Evolutionary conservation across 2,329 filamentous ascomycete species (phyloP), one percentile per base, ranked within the genome.

Genomic region (Epichloe festucae): DNA sequence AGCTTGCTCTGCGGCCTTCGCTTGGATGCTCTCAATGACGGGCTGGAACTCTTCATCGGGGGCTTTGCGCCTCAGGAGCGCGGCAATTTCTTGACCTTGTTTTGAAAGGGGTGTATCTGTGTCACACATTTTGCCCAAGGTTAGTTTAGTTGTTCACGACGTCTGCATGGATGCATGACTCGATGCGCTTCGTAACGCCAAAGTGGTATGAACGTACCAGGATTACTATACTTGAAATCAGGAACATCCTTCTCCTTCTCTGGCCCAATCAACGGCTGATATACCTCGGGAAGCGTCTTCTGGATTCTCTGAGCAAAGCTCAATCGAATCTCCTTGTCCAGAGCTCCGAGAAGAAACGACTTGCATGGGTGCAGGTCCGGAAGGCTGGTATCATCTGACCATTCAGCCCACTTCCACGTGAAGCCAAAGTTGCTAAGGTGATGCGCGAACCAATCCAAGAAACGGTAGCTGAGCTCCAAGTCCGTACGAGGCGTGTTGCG

Each of bases 401-500:
- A 98, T 70, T 98, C 93, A 15, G 86, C 84, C 93, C 93, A 98
- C 70, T 97, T 97, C 93, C 93, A 98, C 10, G 93, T 93, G 66
- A 97, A 98, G 50, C 95, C 93, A 65, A 98, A 98, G 71, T 98
- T 98, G 71, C 90, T 96, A 58, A 98, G 72, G 71, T 98, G 93
- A 66, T 98, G 93, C 17, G 91, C 81, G 64, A 98, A 98, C 93
- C 93, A 98, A 66, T 97, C 91, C 64, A 95, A 75, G 70, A 97
- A 97, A 27, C 93, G 81, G 62, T 90, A 85, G 52, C 75, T 78
- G 43, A 98, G 73, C 68, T 97, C 90, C 46, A 96, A 74, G 63
- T 98, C 93, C 74, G 97, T 82, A 2, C 77, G 79, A 53, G 89
- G 83, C 10, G 87, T 74, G 64, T 85, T 89, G 56, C 87, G 81